Percentiles rank a stretch among this genome's conserved stretches.
phyloP scores from a whole-genome alignment of 2,329 filamentous ascomycete species.

The Stachybotrys elegans region DNA sequence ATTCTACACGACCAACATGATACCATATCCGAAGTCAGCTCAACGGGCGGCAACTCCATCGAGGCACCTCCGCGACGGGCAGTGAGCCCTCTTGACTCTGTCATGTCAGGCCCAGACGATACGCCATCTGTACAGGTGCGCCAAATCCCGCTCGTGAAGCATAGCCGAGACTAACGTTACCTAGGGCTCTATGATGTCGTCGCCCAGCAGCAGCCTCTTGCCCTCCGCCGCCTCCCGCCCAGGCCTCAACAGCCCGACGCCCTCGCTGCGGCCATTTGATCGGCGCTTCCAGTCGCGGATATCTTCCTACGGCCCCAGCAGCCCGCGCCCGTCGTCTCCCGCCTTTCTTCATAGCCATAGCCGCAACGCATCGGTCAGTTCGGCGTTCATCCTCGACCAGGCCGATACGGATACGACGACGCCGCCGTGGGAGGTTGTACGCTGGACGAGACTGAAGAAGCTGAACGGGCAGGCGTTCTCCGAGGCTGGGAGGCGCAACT shows the following conservation, averaged over 20 bases:
- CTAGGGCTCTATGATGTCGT: conserved; percentile 58
- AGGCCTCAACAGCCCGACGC: conserved; percentile 64
- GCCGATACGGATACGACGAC: conserved; percentile 66
- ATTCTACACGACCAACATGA: conserved; percentile 38
- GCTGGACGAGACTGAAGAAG: conserved; percentile 92
- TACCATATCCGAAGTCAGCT: conserved; percentile 46
- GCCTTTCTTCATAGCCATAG: conserved; percentile 74
- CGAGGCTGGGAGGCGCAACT: conserved; percentile 85
- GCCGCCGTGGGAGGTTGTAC: conserved; percentile 91
- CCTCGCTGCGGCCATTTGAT: conserved; percentile 89
- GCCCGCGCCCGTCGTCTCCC: conserved; percentile 70
- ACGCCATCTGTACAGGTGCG: conserved; percentile 74
- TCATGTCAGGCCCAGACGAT: conserved; percentile 73
- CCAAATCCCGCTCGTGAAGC: neutral
- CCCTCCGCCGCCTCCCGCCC: conserved; percentile 64
- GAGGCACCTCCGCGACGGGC: conserved; percentile 48
- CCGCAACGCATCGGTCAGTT: conserved; percentile 73
- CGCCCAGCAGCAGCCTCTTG: conserved; percentile 70
- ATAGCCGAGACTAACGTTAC: conserved; percentile 19
- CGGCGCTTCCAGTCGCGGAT: conserved; percentile 88
- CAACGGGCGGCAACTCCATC: conserved; percentile 39
- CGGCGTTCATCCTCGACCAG: conserved; percentile 58
- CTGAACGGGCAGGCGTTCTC: conserved; percentile 87
- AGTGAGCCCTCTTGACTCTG: conserved; percentile 64
- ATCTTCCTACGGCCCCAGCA: conserved; percentile 46